Evolutionary conservation across 768 basidiomycete species (phyloP), one percentile per base, ranked within the genome.

Genomic region (Panaeolus cyanescens): DNA sequence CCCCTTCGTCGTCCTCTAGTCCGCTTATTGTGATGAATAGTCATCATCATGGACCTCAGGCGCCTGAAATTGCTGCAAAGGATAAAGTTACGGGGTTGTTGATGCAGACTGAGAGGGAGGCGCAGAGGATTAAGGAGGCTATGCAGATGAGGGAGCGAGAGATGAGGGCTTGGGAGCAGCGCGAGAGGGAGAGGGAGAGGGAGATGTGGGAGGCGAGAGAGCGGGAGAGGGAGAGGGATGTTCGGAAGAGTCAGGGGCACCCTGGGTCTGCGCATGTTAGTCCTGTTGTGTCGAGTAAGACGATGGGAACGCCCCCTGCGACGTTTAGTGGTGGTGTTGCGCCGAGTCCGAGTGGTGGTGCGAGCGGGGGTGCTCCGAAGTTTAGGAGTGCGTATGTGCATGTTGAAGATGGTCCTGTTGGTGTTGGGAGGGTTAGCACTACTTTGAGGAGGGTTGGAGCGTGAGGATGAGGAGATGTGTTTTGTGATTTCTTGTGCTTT

Each of bases 331-430:
- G 45, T 4, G 45, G 45, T 20, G 39, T 42, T 22, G 19, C 39
- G 39, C 19, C 39, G 6, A 42, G 19, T 20, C 39, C 39, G 4
- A 28, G 22, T 30, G 25, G 13, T 15, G 9, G 17, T 12, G 12
- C 25, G 45, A 50, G 5, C 5, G 12, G 4, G 10, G 25, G 12
- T 50, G 45, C 25, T 13, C 45, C 45, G 22, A 50, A 50, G 45
- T 50, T 50, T 50, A 50, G 45, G 45, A 50, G 45, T 50, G 45
- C 45, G 45, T 50, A 50, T 50, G 45, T 50, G 6, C 45, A 50
- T 50, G 45, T 28, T 20, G 45, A 50, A 28, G 45, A 50, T 50
- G 45, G 45, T 15, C 45, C 45, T 12, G 45, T 50, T 7, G 45
- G 45, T 15, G 45, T 50, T 17, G 45, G 45, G 22, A 50, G 45